These are phyloP conservation scores for Bondarzewia mesenterica DNA, from an alignment of 1,284 basidiomycete species.

Conservation along the genomic window DNA sequence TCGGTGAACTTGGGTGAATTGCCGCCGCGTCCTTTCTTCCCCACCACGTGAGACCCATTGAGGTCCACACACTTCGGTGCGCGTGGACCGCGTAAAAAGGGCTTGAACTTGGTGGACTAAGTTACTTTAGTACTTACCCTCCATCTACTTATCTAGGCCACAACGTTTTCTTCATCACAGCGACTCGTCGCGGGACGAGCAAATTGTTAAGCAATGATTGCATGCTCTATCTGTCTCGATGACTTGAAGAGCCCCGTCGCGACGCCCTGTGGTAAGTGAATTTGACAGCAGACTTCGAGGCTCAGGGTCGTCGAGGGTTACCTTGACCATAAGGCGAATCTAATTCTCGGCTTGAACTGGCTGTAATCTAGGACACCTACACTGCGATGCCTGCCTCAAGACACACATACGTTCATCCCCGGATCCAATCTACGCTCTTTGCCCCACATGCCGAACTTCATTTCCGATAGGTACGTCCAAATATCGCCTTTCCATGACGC, in stretches of 20 bases:
- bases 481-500: background rate
- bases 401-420: constrained; percentile 35
- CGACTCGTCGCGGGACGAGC: constrained; percentile 25
- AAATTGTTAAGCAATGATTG: background rate
- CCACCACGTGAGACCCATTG: background rate
- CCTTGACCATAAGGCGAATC: background rate
- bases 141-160: no score
- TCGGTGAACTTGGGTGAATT: no score
- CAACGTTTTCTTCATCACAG: no score
- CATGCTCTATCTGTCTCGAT: constrained; percentile 57
- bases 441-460: constrained; percentile 49
- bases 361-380: constrained; percentile 42
- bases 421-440: constrained; percentile 33
- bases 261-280: constrained; percentile 50
- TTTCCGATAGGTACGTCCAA: constrained; percentile 42
- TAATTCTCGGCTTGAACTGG: background rate
- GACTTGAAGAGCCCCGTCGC: constrained; percentile 43
- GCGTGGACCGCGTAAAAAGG: background rate
- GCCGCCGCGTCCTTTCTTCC: background rate
- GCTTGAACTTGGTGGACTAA: background rate
- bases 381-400: constrained; percentile 49
- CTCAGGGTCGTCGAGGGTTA: background rate
- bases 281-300: background rate
- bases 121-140: no score
- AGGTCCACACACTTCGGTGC: no score